Evolutionary conservation across 2,329 filamentous ascomycete species (phyloP).

Genomic region (Claviceps sorghi): DNA sequence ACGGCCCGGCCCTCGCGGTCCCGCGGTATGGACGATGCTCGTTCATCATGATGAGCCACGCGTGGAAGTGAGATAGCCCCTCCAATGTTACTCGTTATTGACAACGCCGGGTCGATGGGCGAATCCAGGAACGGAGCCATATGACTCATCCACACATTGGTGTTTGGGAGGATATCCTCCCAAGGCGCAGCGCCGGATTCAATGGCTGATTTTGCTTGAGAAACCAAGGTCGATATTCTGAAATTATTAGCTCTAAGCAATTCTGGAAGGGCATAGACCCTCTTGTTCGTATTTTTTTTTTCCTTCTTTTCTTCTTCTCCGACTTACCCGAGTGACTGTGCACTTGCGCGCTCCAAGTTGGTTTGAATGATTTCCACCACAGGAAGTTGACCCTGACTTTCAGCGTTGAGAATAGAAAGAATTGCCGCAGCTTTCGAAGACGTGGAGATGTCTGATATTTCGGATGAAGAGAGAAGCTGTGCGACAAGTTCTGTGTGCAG

Average conservation of each 20-base stretch:
- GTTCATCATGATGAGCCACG: background rate
- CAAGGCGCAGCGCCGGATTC: constrained; percentile 14
- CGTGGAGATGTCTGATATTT: constrained; percentile 26
- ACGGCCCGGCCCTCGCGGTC: constrained; percentile 59
- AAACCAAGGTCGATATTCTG: constrained; percentile 38
- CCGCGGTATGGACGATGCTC: constrained; percentile 23
- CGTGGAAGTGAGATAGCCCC: constrained; percentile 50
- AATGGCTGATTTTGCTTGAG: constrained; percentile 25
- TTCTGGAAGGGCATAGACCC: background rate
- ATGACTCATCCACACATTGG: constrained; percentile 49
- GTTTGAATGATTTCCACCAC: constrained; percentile 37
- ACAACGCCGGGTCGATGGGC: constrained; percentile 46
- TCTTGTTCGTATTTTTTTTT: background rate
- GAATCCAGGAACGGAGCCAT: constrained; percentile 39
- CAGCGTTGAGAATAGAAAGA: constrained; percentile 30
- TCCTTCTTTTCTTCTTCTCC: background rate
- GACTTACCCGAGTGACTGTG: constrained; percentile 37
- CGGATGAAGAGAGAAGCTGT: constrained; percentile 38
- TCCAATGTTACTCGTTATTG: constrained; percentile 58
- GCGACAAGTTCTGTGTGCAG: constrained; percentile 36
- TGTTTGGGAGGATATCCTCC: constrained; percentile 46
- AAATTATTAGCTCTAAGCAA: background rate
- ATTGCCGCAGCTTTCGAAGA: constrained; percentile 28
- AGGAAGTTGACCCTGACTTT: constrained; percentile 27
- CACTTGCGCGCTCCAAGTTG: constrained; percentile 35